Evolutionary conservation across 805 yeast genomes (phyloP), one percentile per base, ranked within the genome.

Genomic region (Pichia californica): DNA sequence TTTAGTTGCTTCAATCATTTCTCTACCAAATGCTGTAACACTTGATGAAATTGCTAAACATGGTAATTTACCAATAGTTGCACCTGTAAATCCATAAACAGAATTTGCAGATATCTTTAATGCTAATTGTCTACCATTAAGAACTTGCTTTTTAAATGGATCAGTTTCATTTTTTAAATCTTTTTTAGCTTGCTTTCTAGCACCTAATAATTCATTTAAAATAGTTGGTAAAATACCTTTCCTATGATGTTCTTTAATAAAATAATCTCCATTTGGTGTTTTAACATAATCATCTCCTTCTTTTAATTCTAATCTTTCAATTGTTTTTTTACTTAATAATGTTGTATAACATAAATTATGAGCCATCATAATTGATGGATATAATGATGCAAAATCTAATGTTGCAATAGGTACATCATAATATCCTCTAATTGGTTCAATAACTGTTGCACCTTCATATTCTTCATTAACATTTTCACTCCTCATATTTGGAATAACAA

Each of bases 361-460:
- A 0, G 99, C 99, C 95, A 94, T 93, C 95, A 93, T 89, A 56
- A 93, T 93, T 46, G 96, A 87, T 5, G 99, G 99, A 64, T 93
- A 93, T 73, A 93, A 73, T 44, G 96, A 88, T 52, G 95, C 88
- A 77, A 93, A 93, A 80, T 93, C 99, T 51, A 93, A 73, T 0
- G 99, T 93, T 2, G 99, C 96, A 58, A 93, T 91, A 1, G 99
- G 99, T 14, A 85, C 89, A 63, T 88, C 95, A 57, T 93, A 94
- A 63, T 88, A 94, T 2, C 99, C 99, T 61, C 97, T 78, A 6
- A 72, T 71, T 2, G 99, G 99, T 60, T 94, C 99, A 64, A 93
- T 93, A 52, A 93, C 99, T 0, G 99, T 93, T 6, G 99, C 99
- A 69, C 99, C 99, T 63, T 93, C 99, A 59, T 93, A 93, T 58